A percentile compares a stretch with the other conserved stretches of the same genome.
Conservation (phyloP, 345 rosid genomes). For the Eucalyptus melliodora region DNA sequence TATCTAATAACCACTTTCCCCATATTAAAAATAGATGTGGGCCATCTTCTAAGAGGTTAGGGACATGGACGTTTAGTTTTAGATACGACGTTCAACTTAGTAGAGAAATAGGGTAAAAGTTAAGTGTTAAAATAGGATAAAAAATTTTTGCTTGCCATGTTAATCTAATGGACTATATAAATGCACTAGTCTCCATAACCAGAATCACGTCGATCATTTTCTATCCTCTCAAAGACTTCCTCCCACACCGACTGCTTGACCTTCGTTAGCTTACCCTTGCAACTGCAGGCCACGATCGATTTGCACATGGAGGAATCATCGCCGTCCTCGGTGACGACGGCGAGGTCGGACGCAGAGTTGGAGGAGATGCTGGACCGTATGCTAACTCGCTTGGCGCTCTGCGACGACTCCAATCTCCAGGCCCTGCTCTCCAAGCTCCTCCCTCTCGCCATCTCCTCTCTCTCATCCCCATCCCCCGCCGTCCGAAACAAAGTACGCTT, state of each 20-base stretch:
- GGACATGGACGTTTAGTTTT: too few species aligned
- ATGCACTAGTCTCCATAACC: neutral
- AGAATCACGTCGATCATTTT: neutral
- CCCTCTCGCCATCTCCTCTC: conserved; percentile 64
- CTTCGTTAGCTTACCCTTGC: neutral
- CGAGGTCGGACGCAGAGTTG: conserved; percentile 49
- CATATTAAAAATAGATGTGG: too few species aligned
- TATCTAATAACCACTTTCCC: too few species aligned
- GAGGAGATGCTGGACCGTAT: conserved; percentile 89
- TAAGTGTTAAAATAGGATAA: too few species aligned
- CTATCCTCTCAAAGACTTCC: neutral
- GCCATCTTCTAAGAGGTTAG: too few species aligned
- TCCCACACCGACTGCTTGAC: neutral
- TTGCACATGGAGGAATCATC: conserved; percentile 43
- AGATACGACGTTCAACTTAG: too few species aligned
- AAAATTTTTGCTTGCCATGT: too few species aligned
- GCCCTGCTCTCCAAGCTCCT: conserved; percentile 65
- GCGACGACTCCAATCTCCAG: conserved; percentile 77
- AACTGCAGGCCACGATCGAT: neutral
- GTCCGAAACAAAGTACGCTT: conserved; percentile 61
- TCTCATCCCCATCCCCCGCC: conserved; percentile 44
- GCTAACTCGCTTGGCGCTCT: conserved; percentile 80
- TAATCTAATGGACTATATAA: too few species aligned
- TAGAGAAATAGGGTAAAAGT: too few species aligned
- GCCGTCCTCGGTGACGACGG: conserved; percentile 2